Conservation (phyloP, 768 basidiomycete genomes). For the Auriscalpium orientale region DNA sequence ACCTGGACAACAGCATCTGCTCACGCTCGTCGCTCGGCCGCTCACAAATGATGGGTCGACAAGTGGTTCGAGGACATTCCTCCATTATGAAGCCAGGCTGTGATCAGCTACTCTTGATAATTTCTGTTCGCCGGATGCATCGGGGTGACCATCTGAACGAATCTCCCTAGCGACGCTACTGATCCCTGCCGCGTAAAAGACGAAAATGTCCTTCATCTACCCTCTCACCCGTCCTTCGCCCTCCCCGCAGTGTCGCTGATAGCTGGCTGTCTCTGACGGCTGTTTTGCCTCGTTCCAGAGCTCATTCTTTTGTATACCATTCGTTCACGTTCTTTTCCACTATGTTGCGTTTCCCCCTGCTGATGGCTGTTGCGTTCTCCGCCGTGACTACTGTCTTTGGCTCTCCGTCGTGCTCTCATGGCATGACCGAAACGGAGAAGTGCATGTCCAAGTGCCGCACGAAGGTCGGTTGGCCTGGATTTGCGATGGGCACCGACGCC, state of each 20-base stretch:
- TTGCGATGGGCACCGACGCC: constrained; percentile 41
- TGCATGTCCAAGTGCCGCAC: constrained; percentile 11
- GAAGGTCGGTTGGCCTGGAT: constrained; percentile 28
- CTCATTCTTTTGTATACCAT: constrained; percentile 15
- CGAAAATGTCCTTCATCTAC: neutral
- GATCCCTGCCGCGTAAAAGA: neutral
- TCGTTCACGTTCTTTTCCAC: constrained; percentile 12
- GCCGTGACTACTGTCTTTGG: constrained; percentile 3
- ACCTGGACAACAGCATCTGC: too few species aligned
- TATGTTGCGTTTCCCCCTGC: constrained; percentile 20
- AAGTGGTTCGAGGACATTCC: too few species aligned
- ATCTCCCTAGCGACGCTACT: too few species aligned
- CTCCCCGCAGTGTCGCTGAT: constrained; percentile 1
- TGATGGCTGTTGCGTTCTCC: constrained; percentile 15
- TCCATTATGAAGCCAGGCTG: too few species aligned
- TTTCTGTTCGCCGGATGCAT: too few species aligned
- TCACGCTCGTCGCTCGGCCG: too few species aligned
- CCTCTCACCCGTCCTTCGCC: constrained; percentile 18
- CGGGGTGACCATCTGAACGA: too few species aligned
- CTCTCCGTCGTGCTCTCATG: constrained; percentile 2
- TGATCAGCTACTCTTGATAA: too few species aligned
- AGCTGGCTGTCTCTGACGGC: constrained; percentile 19
- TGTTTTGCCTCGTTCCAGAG: neutral
- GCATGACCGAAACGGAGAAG: neutral
- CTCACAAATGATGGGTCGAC: too few species aligned